phyloP scores from a whole-genome alignment of 2,329 filamentous ascomycete species.

The Akanthomyces muscarius region DNA sequence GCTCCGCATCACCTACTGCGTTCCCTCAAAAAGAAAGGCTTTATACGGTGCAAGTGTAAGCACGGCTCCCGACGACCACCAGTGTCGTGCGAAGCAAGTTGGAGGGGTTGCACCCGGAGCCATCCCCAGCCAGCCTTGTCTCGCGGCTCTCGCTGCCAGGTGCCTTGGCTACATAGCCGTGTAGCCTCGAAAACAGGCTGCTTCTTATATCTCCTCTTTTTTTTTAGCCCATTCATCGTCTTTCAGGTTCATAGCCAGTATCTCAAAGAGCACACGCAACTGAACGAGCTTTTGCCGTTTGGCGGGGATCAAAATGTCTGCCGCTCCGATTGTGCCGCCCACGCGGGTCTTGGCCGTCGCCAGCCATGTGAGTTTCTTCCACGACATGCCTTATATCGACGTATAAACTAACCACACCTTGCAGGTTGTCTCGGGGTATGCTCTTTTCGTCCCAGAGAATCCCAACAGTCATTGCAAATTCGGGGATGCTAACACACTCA shows the following conservation, averaged over 20 bases:
- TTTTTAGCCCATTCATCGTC: neutral
- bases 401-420: neutral
- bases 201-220: neutral
- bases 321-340: conserved; percentile 40
- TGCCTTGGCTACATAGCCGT: neutral
- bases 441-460: neutral
- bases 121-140: neutral
- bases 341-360: conserved; percentile 78
- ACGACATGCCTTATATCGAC: neutral
- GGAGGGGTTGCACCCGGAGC: neutral
- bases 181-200: neutral
- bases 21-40: too few relatives aligned
- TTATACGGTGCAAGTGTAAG: too few relatives aligned
- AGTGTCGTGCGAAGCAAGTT: too few relatives aligned
- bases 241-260: too few relatives aligned
- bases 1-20: too few relatives aligned
- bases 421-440: conserved; percentile 43
- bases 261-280: too few relatives aligned
- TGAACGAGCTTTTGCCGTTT: too few relatives aligned
- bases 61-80: too few relatives aligned
- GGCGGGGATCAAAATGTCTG: conserved; percentile 4
- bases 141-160: neutral
- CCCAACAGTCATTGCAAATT: neutral
- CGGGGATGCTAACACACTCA: neutral
- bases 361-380: conserved; percentile 72